Evolutionary conservation across 495 filamentous ascomycete species (phyloP).

Genomic region (Aspergillus funiculosus): DNA sequence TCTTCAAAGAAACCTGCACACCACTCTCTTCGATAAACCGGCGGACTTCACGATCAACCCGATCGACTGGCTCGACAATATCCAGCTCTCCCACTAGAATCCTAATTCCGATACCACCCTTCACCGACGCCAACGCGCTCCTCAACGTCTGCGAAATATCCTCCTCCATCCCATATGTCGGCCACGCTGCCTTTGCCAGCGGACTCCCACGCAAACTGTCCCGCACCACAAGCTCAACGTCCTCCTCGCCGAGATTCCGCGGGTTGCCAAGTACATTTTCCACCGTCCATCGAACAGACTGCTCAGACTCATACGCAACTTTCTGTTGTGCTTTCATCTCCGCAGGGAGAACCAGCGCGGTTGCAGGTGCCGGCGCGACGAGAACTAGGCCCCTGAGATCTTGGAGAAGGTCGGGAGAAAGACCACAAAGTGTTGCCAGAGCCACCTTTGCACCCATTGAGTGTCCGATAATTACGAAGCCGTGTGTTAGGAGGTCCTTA

Average conservation of each 20-base stretch:
- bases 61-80: constrained; percentile 31
- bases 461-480: constrained; percentile 35
- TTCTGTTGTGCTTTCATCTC: constrained; percentile 36
- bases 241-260: constrained; percentile 14
- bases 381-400: constrained; percentile 31
- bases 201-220: constrained; percentile 29
- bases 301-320: constrained; percentile 27
- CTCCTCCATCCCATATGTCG: constrained; percentile 35
- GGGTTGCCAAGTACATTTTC: constrained; percentile 32
- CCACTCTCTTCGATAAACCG: constrained; percentile 15
- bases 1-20: constrained; percentile 6
- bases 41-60: constrained; percentile 25
- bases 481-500: constrained; percentile 14
- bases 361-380: constrained; percentile 32
- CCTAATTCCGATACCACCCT: constrained; percentile 8
- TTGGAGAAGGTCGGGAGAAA: constrained; percentile 5
- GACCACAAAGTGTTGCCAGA: constrained; percentile 21
- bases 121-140: not conserved
- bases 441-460: constrained; percentile 45
- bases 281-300: constrained; percentile 28
- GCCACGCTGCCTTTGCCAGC: constrained; percentile 36
- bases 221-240: constrained; percentile 21
- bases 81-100: constrained; percentile 31
- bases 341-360: constrained; percentile 25
- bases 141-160: constrained; percentile 26